These are phyloP conservation scores for Postia placenta DNA, from an alignment of 768 basidiomycete species.

Conservation along the genomic window DNA sequence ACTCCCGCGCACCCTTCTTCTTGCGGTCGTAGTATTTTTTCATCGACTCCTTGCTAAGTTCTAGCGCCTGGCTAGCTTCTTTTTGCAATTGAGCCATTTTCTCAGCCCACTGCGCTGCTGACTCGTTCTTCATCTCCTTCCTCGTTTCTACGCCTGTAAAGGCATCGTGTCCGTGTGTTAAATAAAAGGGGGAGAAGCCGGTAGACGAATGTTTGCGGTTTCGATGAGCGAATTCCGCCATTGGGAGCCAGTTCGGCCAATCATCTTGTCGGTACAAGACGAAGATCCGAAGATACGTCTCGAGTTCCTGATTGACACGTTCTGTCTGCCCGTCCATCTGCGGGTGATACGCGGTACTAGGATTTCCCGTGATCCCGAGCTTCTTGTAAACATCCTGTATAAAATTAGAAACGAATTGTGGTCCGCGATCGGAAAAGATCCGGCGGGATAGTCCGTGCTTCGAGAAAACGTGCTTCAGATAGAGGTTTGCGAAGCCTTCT, in stretches of 20 bases:
- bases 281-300: conserved; percentile 32
- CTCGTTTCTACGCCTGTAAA: conserved; percentile 17
- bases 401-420: conserved; percentile 8
- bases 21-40: conserved; percentile 16
- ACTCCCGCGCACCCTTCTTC: conserved; percentile 20
- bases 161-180: conserved; percentile 20
- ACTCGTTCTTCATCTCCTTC: conserved; percentile 26
- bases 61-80: conserved; percentile 29
- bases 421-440: conserved; percentile 15
- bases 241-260: conserved; percentile 31
- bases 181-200: conserved; percentile 3
- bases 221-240: conserved; percentile 29
- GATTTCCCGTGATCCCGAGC: conserved; percentile 8
- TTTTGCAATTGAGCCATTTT: conserved; percentile 24
- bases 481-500: conserved; percentile 8
- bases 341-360: conserved; percentile 36
- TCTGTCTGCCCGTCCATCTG: conserved; percentile 35
- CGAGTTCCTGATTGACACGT: conserved; percentile 30
- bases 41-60: conserved; percentile 23
- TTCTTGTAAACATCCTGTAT: background rate
- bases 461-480: conserved; percentile 7
- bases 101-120: conserved; percentile 14
- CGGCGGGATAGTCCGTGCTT: conserved; percentile 8
- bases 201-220: conserved; percentile 23
- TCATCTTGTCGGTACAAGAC: conserved; percentile 26